Evolutionary conservation across 345 rosid genomes (phyloP), one percentile per base, ranked within the genome.

Genomic region (Noccaea bulbosa): DNA sequence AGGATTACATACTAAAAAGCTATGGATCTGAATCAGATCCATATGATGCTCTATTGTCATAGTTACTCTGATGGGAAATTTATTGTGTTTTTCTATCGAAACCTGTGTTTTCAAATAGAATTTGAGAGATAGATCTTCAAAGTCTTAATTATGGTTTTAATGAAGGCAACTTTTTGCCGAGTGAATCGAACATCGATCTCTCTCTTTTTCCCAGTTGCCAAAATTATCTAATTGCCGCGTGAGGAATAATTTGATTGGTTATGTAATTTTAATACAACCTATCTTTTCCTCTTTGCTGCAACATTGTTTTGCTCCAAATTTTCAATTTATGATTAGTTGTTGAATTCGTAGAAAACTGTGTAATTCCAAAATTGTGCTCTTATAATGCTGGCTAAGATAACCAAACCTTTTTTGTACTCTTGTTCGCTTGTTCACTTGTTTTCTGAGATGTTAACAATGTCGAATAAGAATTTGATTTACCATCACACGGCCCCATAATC

Each of bases 51-150:
- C 45, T 61, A 35, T 35, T 74, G 78, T 74, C 78, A 74, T 74
- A 74, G 78, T 74, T 74, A 74, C 78, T 74, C 78, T 74, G 73
- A 74, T 61, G 73, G 78, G 73, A 58, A 74, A 17, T 48, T 41
- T 2, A 27, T 14, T 1, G 4, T 4, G 2, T 11, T 7, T 45
- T 44, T 35, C 15, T 1, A 15, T 11, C 4, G 0, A 8, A 43
- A 27, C 17, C 22, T 20, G 20, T 17, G 20, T 17, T 17, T 17
- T 0, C 1, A 17, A 17, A 17, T 17, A 0, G 20, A 17, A 17
- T 17, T 17, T 20, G 22, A 20, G 22, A 1, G 22, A 20, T 2
- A 20, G 2, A 27, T 53, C 0, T 71, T 27, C 66, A 27, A n/a
- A 4, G 8, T 32, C 33, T 35, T 24, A 1, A 5, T 0, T 14